These are phyloP conservation scores for Hysterangium stoloniferum DNA, from an alignment of 768 basidiomycete genomes.

Conservation along the genomic window DNA sequence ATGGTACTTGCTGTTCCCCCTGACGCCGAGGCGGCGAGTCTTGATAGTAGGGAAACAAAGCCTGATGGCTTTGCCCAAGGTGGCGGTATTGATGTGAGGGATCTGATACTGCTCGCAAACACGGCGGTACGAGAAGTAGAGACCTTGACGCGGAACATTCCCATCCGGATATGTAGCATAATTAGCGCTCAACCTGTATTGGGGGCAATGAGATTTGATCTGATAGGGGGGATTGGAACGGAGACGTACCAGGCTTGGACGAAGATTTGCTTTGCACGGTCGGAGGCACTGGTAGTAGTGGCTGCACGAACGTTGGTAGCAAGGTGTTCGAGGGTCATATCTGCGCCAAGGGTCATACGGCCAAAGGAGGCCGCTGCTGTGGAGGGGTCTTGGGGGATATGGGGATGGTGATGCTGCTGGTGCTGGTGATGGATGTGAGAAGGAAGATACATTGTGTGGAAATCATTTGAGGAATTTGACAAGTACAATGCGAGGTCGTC, in stretches of 20 bases:
- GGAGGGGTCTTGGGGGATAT: slow-evolving; percentile 36
- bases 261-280: slow-evolving; percentile 87
- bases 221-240: not conserved
- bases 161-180: slow-evolving; percentile 89
- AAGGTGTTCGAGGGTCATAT: slow-evolving; percentile 77
- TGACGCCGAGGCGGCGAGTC: slow-evolving; percentile 83
- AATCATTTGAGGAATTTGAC: slow-evolving; percentile 43
- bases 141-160: slow-evolving; percentile 87
- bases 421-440: slow-evolving; percentile 25
- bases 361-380: slow-evolving; percentile 70
- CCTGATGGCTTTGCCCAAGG: slow-evolving; percentile 89
- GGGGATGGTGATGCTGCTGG: slow-evolving; percentile 38
- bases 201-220: slow-evolving; percentile 2
- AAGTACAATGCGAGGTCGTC: slow-evolving; percentile 81
- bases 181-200: slow-evolving; percentile 76
- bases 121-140: slow-evolving; percentile 88
- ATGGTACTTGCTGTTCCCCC: slow-evolving; percentile 96
- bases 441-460: slow-evolving; percentile 54
- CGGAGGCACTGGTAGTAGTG: slow-evolving; percentile 85
- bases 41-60: slow-evolving; percentile 93
- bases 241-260: slow-evolving; percentile 73
- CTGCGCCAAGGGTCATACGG: slow-evolving; percentile 66
- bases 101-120: slow-evolving; percentile 91
- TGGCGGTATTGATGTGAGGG: slow-evolving; percentile 92
- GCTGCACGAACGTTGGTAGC: slow-evolving; percentile 83